Evolutionary conservation across 2,329 filamentous ascomycete species (phyloP).

Genomic region (Pseudogymnoascus sp.): DNA sequence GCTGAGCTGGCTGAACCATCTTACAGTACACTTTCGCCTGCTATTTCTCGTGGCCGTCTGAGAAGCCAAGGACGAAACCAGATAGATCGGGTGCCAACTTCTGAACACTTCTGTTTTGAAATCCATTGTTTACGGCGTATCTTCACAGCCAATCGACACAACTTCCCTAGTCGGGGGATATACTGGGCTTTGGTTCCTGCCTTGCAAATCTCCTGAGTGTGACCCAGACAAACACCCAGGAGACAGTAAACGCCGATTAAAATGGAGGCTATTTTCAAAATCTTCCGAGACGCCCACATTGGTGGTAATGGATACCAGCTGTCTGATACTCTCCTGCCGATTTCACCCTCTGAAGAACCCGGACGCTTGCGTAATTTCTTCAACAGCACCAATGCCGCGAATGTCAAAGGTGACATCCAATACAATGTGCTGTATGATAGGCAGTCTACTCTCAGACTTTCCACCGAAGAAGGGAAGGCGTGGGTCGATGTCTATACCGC

Average conservation of each 20-base stretch:
- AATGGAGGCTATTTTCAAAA: conserved; percentile 68
- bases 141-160: not conserved
- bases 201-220: not conserved
- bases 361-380: conserved; percentile 63
- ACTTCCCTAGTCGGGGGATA: not conserved
- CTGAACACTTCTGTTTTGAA: not conserved
- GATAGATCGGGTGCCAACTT: not conserved
- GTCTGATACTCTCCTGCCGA: conserved; percentile 66
- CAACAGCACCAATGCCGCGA: conserved; percentile 58
- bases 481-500: conserved; percentile 80
- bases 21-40: not conserved
- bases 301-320: conserved; percentile 63
- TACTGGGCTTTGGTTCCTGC: not conserved
- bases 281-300: conserved; percentile 64
- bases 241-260: conserved; percentile 13
- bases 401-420: conserved; percentile 57
- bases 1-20: not conserved
- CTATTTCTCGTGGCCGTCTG: not conserved
- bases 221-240: not conserved
- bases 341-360: conserved; percentile 54
- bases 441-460: conserved; percentile 30
- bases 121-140: not conserved
- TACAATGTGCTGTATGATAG: conserved; percentile 60
- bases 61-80: not conserved
- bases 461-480: conserved; percentile 56